These are phyloP conservation scores for Leishmania turanica DNA, from an alignment of 208 protist genomes.

Conservation along the genomic window DNA sequence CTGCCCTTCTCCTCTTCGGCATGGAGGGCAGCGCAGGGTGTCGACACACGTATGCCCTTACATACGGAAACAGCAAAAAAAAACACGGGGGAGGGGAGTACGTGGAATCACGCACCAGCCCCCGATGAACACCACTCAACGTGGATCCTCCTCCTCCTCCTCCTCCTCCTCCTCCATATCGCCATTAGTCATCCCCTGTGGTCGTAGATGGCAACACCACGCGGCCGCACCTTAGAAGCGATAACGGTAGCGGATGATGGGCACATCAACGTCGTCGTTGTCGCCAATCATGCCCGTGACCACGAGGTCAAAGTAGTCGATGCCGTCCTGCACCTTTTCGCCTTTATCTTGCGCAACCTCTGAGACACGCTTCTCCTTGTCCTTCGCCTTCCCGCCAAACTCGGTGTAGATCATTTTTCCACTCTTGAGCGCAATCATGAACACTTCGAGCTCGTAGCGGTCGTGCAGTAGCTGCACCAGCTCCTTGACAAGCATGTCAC, in stretches of 20 bases:
- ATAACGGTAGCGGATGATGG: slow-evolving; percentile 73
- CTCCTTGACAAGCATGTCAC: slow-evolving; percentile 94
- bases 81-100: neutral
- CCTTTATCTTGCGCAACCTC: slow-evolving; percentile 62
- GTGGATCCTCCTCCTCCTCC: neutral
- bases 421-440: slow-evolving; percentile 90
- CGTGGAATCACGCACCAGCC: neutral
- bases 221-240: slow-evolving; percentile 4
- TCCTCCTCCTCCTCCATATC: neutral
- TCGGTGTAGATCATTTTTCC: slow-evolving; percentile 87
- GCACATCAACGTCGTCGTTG: slow-evolving; percentile 82
- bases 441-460: slow-evolving; percentile 92
- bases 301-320: slow-evolving; percentile 76
- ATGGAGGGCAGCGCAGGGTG: neutral
- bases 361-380: slow-evolving; percentile 68
- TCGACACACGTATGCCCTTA: neutral
- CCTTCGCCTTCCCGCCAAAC: slow-evolving; percentile 78
- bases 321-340: slow-evolving; percentile 52
- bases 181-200: neutral
- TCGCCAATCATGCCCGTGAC: slow-evolving; percentile 79
- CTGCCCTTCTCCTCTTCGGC: neutral
- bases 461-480: slow-evolving; percentile 89
- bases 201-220: neutral
- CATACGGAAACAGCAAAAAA: neutral
- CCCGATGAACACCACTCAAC: neutral